Evolutionary conservation across 1,139 yeast genomes (phyloP), one percentile per base, ranked within the genome.

Genomic region (Sporopachydermia cereana): DNA sequence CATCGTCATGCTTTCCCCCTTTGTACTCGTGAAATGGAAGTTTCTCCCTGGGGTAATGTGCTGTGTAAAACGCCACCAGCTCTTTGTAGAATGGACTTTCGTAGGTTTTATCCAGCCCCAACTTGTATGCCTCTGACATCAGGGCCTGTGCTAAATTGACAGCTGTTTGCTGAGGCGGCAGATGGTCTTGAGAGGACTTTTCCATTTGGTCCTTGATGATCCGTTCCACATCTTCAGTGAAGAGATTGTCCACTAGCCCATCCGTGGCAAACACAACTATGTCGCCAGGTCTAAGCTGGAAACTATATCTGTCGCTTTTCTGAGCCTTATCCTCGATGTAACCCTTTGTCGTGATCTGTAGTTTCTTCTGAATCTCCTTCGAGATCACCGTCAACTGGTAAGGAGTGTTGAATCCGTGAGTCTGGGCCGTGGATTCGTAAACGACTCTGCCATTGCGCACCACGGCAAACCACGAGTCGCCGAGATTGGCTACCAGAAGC

Each of bases 1-100:
- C 82, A 61, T 91, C 98, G 64, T 91, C 98, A 46, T 88, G 94
- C 63, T 91, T 91, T 24, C 97, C 98, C 36, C 98, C 97, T 50
- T 77, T 69, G 55, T 84, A 84, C 47, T 69, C 66, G 57, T 78
- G 84, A 1, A 85, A 84, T 2, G 89, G 78, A 42, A 83, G 63
- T 50, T 74, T 69, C 41, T 63, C 62, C 31, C 59, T 54, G 3
- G 82, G 72, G 22, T 34, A 34, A 34, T 34, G 18, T 20, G 18
- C 5, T 12, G 39, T 34, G 17, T 34, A 34, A 34, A 34, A 34
- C 18, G 39, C 9, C 17, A 34, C 39, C 46, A 85, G 69, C 53
- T 84, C 93, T 58, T 83, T 89, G 7, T 96, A 83, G 63, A 89
- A 91, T 0, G 91, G 94, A 53, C 94, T 81, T 23, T 91, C 88